Conservation (phyloP, 495 filamentous ascomycete species). For the Aspergillus panamensis region DNA sequence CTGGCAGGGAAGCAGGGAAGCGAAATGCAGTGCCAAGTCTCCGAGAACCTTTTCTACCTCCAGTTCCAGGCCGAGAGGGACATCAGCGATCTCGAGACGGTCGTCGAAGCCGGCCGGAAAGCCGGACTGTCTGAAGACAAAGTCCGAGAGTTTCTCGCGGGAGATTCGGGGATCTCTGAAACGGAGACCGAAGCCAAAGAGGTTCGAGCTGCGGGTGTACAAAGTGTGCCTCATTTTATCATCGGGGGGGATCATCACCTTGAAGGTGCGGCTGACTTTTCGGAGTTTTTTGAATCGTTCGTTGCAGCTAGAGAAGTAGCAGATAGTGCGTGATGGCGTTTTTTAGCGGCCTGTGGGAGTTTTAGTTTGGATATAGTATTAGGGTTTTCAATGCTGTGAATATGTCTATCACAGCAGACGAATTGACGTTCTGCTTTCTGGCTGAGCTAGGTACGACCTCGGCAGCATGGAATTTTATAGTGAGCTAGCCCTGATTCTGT, state of each 20-base stretch:
- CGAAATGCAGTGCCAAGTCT: constrained; percentile 12
- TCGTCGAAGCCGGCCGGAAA: constrained; percentile 15
- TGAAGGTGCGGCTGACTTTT: constrained; percentile 12
- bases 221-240: constrained; percentile 22
- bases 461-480: too few species aligned
- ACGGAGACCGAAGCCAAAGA: constrained; percentile 8
- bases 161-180: constrained; percentile 7
- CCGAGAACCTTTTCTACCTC: constrained; percentile 15
- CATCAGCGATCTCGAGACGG: constrained; percentile 13
- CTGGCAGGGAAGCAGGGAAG: not conserved
- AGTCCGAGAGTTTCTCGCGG: constrained; percentile 14
- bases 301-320: constrained; percentile 24
- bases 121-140: constrained; percentile 12
- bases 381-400: too few species aligned
- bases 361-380: too few species aligned
- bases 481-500: too few species aligned
- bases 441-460: too few species aligned
- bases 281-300: constrained; percentile 26
- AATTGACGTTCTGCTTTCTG: too few species aligned
- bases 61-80: constrained; percentile 21
- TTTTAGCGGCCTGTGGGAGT: too few species aligned
- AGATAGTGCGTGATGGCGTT: not conserved
- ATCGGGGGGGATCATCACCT: constrained; percentile 11
- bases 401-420: too few species aligned
- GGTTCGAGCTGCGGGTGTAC: constrained; percentile 6